Percentiles rank a stretch among this genome's conserved stretches.
These are phyloP conservation scores for Alternaria sp. DNA, from an alignment of 2,329 filamentous ascomycete species.

Conservation along the genomic window DNA sequence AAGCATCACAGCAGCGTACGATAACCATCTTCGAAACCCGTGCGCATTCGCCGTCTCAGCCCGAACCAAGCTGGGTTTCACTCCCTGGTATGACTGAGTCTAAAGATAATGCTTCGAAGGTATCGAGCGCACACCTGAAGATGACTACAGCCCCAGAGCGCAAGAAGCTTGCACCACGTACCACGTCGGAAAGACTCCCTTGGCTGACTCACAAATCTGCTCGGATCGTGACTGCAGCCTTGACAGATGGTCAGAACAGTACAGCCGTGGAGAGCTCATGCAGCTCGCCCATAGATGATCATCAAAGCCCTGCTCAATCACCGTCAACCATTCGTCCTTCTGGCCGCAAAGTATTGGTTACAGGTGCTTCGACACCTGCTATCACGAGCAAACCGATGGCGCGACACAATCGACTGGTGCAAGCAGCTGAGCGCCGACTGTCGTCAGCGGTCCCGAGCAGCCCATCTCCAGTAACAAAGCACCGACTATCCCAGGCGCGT, in stretches of 20 bases:
- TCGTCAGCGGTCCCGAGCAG: conserved; percentile 21
- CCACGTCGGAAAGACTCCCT: conserved; percentile 33
- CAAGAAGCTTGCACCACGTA: conserved; percentile 22
- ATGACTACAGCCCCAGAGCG: not conserved
- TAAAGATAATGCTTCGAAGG: conserved; percentile 1
- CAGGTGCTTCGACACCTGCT: conserved; percentile 1
- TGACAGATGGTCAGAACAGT: conserved; percentile 2
- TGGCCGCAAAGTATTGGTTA: conserved; percentile 10
- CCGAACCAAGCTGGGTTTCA: not conserved
- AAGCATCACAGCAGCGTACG: not conserved
- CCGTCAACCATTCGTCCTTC: conserved; percentile 12
- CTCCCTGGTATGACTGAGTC: conserved; percentile 5
- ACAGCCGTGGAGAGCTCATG: conserved; percentile 4
- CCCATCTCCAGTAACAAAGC: conserved; percentile 25
- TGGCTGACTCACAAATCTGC: conserved; percentile 42
- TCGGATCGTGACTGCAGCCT: conserved; percentile 4
- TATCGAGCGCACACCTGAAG: not conserved
- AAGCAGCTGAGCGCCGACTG: conserved; percentile 10
- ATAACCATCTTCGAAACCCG: not conserved
- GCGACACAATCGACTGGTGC: conserved; percentile 16
- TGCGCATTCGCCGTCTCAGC: not conserved
- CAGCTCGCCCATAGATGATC: conserved; percentile 7
- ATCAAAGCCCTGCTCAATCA: conserved; percentile 8
- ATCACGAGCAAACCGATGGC: conserved; percentile 1
- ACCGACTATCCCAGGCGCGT: conserved; percentile 23